A percentile compares a stretch with the other conserved stretches of the same genome.
These are phyloP conservation scores for Cryptosporidium viatorum DNA, from an alignment of 169 alveolate genomes.

Conservation along the genomic window DNA sequence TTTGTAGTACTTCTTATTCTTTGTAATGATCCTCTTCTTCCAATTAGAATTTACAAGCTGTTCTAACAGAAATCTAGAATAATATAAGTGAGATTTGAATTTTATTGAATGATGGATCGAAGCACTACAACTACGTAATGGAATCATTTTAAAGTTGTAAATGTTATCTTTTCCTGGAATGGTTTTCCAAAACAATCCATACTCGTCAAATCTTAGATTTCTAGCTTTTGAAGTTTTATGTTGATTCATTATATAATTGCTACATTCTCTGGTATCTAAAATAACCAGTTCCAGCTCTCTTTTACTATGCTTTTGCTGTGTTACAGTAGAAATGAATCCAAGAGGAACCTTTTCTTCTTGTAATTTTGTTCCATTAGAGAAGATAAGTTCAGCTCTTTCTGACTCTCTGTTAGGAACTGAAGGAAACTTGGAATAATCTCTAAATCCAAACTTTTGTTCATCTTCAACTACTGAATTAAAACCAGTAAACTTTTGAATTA, in stretches of 20 bases:
- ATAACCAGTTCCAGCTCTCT: slow-evolving; percentile 46
- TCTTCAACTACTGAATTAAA: not conserved
- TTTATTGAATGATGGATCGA: slow-evolving; percentile 18
- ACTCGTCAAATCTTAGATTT: slow-evolving; percentile 48
- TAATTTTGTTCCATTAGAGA: not conserved
- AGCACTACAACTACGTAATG: slow-evolving; percentile 51
- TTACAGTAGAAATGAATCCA: slow-evolving; percentile 38
- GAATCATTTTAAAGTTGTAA: slow-evolving; percentile 14
- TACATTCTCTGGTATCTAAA: slow-evolving; percentile 36
- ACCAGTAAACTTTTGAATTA: not conserved
- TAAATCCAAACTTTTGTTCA: slow-evolving; percentile 2
- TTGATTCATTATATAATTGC: not conserved
- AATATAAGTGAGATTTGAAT: slow-evolving; percentile 51
- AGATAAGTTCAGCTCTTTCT: not conserved
- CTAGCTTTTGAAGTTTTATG: not conserved
- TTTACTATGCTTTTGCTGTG: not conserved
- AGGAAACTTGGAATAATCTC: slow-evolving; percentile 37
- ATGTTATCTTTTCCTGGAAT: not conserved
- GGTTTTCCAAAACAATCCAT: slow-evolving; percentile 67
- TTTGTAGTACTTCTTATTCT: slow-evolving; percentile 55
- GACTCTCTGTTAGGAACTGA: slow-evolving; percentile 46
- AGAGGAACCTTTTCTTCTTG: slow-evolving; percentile 13
- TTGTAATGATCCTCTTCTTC: slow-evolving; percentile 42
- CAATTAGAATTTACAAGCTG: slow-evolving; percentile 41
- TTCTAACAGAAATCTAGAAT: slow-evolving; percentile 43